These are phyloP conservation scores for Sporothrix inflata DNA, from an alignment of 2,329 filamentous ascomycete genomes.

Conservation along the genomic window DNA sequence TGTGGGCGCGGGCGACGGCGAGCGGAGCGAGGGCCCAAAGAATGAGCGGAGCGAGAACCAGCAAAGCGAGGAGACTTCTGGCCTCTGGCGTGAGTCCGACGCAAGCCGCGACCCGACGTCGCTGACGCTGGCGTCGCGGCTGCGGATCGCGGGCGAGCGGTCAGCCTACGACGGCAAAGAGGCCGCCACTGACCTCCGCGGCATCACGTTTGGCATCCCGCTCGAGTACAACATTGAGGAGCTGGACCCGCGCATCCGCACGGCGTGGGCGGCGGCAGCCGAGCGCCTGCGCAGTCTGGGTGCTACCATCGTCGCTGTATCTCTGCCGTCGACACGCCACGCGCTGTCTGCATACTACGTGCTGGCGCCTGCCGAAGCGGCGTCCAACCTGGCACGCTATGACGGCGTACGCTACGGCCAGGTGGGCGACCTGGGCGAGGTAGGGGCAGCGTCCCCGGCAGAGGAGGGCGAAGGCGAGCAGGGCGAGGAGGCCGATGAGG, in stretches of 20 bases:
- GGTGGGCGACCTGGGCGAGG: not conserved
- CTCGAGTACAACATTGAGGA: constrained; percentile 88
- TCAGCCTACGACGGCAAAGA: constrained; percentile 20
- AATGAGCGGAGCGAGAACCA: not conserved
- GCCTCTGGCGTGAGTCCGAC: constrained; percentile 62
- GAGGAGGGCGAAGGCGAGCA: constrained; percentile 7
- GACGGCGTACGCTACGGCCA: constrained; percentile 95
- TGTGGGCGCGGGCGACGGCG: constrained; percentile 46
- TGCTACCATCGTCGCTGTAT: constrained; percentile 73
- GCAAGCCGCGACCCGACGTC: constrained; percentile 72
- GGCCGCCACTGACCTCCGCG: constrained; percentile 29
- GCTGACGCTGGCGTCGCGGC: constrained; percentile 59
- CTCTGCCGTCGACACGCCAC: constrained; percentile 79
- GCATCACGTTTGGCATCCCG: constrained; percentile 60
- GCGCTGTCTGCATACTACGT: constrained; percentile 95
- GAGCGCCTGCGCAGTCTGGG: constrained; percentile 64
- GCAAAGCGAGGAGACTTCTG: constrained; percentile 32
- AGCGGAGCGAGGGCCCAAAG: not conserved
- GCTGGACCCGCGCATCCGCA: constrained; percentile 69
- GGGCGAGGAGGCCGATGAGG: constrained; percentile 50
- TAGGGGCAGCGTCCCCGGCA: not conserved
- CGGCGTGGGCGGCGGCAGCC: constrained; percentile 69
- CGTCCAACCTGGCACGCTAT: constrained; percentile 95
- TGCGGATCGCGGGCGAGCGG: constrained; percentile 41
- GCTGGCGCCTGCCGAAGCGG: constrained; percentile 90